A percentile compares a stretch with the other conserved stretches of the same genome.
These are phyloP conservation scores for Tolypocladium cylindrosporum DNA, from an alignment of 2,329 filamentous ascomycete genomes.

Conservation along the genomic window DNA sequence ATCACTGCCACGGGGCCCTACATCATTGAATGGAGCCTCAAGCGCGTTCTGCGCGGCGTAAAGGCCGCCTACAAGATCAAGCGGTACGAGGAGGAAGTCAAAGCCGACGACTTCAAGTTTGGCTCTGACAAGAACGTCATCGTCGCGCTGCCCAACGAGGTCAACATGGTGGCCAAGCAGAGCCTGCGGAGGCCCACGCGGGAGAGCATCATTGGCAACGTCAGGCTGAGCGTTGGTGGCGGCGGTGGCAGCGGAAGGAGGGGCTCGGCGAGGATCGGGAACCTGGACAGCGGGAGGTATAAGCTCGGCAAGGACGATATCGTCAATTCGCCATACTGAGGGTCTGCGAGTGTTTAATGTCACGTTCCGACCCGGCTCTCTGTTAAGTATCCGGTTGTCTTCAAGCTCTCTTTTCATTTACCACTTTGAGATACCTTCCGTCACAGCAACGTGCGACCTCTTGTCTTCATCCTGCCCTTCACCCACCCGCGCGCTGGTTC, in stretches of 20 bases:
- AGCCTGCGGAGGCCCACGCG: slow-evolving; percentile 79
- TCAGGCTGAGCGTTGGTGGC: slow-evolving; percentile 31
- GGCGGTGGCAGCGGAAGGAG: slow-evolving; percentile 34
- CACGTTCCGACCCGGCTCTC: not conserved
- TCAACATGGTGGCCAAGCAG: slow-evolving; percentile 90
- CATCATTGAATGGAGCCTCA: slow-evolving; percentile 92
- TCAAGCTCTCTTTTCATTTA: not conserved
- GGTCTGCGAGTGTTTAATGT: not conserved
- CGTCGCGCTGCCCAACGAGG: slow-evolving; percentile 90
- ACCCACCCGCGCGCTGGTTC: no score
- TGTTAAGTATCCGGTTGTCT: not conserved
- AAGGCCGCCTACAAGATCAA: slow-evolving; percentile 95
- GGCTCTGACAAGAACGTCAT: slow-evolving; percentile 97
- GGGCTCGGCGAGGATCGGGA: slow-evolving; percentile 42
- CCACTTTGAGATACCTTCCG: not conserved
- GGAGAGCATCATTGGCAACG: slow-evolving; percentile 74
- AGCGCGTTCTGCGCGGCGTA: slow-evolving; percentile 71
- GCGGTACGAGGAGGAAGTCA: slow-evolving; percentile 88
- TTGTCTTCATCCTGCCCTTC: not conserved
- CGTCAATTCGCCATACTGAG: slow-evolving; percentile 60
- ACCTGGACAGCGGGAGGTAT: slow-evolving; percentile 48
- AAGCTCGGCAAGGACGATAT: slow-evolving; percentile 75
- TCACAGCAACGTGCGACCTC: not conserved
- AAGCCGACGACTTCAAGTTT: slow-evolving; percentile 97
- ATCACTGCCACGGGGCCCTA: slow-evolving; percentile 95